Base-by-base conservation (phyloP, 257 asterid genomes). In the Osmanthus fragrans region DNA sequence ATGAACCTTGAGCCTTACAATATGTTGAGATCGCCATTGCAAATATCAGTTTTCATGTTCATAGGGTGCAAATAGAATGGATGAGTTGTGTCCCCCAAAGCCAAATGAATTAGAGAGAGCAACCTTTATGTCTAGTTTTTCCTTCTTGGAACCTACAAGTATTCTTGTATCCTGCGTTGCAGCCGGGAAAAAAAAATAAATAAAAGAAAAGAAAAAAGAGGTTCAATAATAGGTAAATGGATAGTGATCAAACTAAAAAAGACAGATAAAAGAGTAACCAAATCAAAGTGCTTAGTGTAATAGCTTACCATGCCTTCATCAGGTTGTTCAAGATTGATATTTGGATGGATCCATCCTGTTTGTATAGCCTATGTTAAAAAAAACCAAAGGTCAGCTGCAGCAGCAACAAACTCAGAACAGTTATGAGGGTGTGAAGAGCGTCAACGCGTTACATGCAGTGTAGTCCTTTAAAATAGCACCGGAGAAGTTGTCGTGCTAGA, bases 341-440 rank as follows among this genome's bases (percentile, higher is more conserved):
- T 86, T 30, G 89, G 90, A 80, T 88, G 92, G 77, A 86, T 66
- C 87, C 88, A 88, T 60, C 92, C 86, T 5, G 87, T 86, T 71
- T 83, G 81, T 76, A 86, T 86, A 30, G 89, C 90, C 90, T 86
- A 69, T 8, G 15, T 7, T 19, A 3, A 2, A 32, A 9, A 58
- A 58, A 21, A 58, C 0, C 0, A 8, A 21, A 9, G 13, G 15
- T 58, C 15, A 21, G 30, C 9, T 58, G 15, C 58, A 47, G 21
- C 58, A 16, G 16, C 54, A 45, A 13, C n/a, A 16, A 47, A 47
- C n/a, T 47, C 21, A 4, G 4, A 47, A 47, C 58, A 3, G 19
- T 13, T 2, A 3, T 3, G 19, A 45, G 51, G 51, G 19, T 45
- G 51, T 3, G 51, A 45, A 37, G 16, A 11, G 4, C 58, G 4